Conservation (phyloP, 2,329 filamentous ascomycete genomes). For the Rhytidhysteron rufulum region DNA sequence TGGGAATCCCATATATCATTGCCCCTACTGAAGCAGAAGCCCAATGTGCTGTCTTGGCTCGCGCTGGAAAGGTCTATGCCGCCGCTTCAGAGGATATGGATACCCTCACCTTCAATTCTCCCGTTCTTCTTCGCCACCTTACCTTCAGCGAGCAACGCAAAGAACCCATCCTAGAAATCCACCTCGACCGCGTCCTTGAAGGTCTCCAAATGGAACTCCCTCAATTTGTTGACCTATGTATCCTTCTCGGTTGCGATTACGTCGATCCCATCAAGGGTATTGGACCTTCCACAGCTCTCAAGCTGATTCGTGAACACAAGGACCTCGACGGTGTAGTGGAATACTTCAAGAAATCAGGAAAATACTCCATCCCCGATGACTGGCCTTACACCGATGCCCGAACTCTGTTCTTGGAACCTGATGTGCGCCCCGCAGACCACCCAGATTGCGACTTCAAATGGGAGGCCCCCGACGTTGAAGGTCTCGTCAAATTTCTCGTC, state of each 20-base stretch:
- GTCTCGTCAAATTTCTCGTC: slow-evolving; percentile 83
- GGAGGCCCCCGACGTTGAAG: slow-evolving; percentile 89
- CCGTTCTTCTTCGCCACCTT: slow-evolving; percentile 84
- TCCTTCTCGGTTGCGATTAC: slow-evolving; percentile 95
- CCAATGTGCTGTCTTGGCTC: slow-evolving; percentile 85
- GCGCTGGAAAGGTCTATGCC: slow-evolving; percentile 91
- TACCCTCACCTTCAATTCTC: slow-evolving; percentile 90
- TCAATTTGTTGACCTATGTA: slow-evolving; percentile 97
- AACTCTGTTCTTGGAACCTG: slow-evolving; percentile 84
- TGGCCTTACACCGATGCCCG: slow-evolving; percentile 95
- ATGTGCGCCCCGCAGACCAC: slow-evolving; percentile 79
- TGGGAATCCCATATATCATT: slow-evolving; percentile 94
- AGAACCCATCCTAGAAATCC: slow-evolving; percentile 94
- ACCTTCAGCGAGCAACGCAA: slow-evolving; percentile 98
- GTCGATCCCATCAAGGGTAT: slow-evolving; percentile 94
- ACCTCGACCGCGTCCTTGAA: slow-evolving; percentile 79
- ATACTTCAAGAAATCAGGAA: slow-evolving; percentile 71
- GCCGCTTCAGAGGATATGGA: slow-evolving; percentile 99
- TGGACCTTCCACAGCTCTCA: slow-evolving; percentile 85
- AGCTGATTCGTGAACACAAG: slow-evolving; percentile 89
- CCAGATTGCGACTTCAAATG: slow-evolving; percentile 95
- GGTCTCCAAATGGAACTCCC: slow-evolving; percentile 83
- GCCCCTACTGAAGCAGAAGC: slow-evolving; percentile 97
- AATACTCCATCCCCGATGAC: slow-evolving; percentile 86
- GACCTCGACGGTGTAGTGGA: slow-evolving; percentile 84